Evolutionary conservation across 2,329 filamentous ascomycete species (phyloP).

Genomic region (Neurospora crassa): DNA sequence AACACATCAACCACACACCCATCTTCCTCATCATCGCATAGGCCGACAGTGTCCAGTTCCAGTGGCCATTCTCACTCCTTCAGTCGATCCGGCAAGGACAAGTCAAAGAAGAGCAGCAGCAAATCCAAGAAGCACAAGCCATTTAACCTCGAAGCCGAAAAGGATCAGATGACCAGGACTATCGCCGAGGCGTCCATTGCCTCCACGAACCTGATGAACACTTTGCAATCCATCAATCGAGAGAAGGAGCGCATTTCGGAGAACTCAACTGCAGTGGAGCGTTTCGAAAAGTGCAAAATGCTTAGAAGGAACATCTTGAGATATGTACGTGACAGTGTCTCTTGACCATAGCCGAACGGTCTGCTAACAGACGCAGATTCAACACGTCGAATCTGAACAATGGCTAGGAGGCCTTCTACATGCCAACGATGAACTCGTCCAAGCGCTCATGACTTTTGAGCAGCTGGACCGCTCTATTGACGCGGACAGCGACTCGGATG

Average conservation of each 20-base stretch:
- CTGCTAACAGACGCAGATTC: conserved; percentile 48
- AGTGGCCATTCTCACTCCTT: conserved; percentile 10
- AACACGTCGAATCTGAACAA: conserved; percentile 82
- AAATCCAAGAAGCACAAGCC: conserved; percentile 49
- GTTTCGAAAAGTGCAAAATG: conserved; percentile 80
- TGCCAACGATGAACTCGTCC: conserved; percentile 93
- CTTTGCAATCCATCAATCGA: conserved; percentile 81
- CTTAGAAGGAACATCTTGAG: conserved; percentile 76
- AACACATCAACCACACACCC: conserved; percentile 16
- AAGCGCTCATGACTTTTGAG: conserved; percentile 87
- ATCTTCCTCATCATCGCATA: conserved; percentile 20
- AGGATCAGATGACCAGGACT: conserved; percentile 74
- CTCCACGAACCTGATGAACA: conserved; percentile 82
- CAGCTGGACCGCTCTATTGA: conserved; percentile 83
- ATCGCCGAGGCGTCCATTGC: conserved; percentile 86
- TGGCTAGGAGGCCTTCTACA: conserved; percentile 86
- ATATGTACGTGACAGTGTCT: conserved; percentile 46
- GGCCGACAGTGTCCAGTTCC: conserved; percentile 29
- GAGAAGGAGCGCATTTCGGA: conserved; percentile 83
- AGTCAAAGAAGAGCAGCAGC: conserved; percentile 38
- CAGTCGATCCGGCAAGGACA: conserved; percentile 31
- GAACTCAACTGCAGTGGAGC: conserved; percentile 61
- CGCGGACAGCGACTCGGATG: conserved; percentile 61
- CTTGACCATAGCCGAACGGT: not conserved
- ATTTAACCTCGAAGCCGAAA: conserved; percentile 82